These are phyloP conservation scores for Chytridiales sp. DNA, from an alignment of 371 early-diverging fungal species.

Conservation along the genomic window DNA sequence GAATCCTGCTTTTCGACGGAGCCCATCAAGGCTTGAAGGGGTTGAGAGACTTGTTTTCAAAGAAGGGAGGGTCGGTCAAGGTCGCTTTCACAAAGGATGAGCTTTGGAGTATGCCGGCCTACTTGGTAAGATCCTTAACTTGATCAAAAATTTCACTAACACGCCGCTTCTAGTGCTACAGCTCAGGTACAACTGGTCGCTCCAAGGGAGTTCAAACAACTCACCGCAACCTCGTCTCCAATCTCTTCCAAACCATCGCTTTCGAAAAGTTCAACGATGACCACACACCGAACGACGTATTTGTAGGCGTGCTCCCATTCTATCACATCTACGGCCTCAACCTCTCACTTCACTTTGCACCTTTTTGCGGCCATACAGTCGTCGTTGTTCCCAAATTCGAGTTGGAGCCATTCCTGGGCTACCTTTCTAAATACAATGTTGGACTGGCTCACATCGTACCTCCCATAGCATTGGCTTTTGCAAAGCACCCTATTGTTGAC, in stretches of 20 bases:
- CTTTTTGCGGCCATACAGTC: conserved; percentile 39
- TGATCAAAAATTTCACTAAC: too few species aligned
- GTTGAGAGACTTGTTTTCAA: too few species aligned
- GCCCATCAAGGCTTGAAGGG: too few species aligned
- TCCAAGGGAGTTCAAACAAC: conserved; percentile 77
- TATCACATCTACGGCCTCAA: conserved; percentile 72
- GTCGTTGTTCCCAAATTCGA: conserved; percentile 63
- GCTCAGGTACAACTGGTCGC: conserved; percentile 84
- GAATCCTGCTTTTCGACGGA: conserved; percentile 59
- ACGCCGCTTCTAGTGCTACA: too few species aligned
- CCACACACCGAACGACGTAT: conserved; percentile 22
- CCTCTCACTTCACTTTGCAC: conserved; percentile 9
- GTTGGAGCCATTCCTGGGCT: conserved; percentile 46
- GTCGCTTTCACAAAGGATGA: conserved; percentile 32
- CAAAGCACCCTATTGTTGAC: conserved; percentile 47
- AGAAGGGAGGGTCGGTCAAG: too few species aligned
- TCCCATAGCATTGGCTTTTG: conserved; percentile 65
- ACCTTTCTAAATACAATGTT: conserved; percentile 65
- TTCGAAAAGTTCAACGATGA: conserved; percentile 15
- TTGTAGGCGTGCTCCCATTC: conserved; percentile 72
- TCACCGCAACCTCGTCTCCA: conserved; percentile 74
- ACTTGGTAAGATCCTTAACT: too few species aligned
- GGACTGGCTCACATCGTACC: conserved; percentile 72
- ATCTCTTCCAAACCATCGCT: conserved; percentile 57
- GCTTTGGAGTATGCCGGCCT: conserved; percentile 59